Evolutionary conservation across 2,329 filamentous ascomycete genomes (phyloP).

Genomic region (Trichoderma guizhouense): DNA sequence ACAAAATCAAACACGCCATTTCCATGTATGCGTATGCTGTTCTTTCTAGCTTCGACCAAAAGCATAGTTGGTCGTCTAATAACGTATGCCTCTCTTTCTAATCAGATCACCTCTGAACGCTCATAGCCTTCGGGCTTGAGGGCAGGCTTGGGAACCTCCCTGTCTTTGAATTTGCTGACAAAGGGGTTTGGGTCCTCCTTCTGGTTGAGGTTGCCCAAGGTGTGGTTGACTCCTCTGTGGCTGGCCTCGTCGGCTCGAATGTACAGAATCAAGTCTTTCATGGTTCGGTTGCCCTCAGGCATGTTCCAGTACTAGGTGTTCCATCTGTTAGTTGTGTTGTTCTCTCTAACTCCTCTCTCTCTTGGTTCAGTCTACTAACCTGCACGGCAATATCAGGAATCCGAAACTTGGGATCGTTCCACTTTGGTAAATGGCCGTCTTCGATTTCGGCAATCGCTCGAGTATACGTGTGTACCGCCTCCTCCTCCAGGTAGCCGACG

Average conservation of each 20-base stretch:
- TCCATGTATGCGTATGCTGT: background rate
- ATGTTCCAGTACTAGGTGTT: constrained; percentile 76
- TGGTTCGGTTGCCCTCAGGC: constrained; percentile 75
- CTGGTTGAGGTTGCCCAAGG: constrained; percentile 82
- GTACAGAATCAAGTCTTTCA: constrained; percentile 84
- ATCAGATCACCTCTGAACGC: constrained; percentile 70
- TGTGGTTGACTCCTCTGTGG: constrained; percentile 95
- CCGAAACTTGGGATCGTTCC: constrained; percentile 64
- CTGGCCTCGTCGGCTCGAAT: constrained; percentile 86
- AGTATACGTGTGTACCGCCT: constrained; percentile 94
- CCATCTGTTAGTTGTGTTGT: background rate
- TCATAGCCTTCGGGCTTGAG: constrained; percentile 74
- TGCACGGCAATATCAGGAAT: constrained; percentile 86
- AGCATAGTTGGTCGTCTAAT: background rate
- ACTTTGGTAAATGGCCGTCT: constrained; percentile 75
- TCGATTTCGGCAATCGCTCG: constrained; percentile 86
- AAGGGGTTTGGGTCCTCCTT: constrained; percentile 90
- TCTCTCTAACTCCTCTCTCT: background rate
- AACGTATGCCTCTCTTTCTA: background rate
- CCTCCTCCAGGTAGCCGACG: constrained; percentile 95
- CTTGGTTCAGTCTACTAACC: constrained; percentile 25
- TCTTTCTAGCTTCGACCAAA: background rate
- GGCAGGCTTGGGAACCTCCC: constrained; percentile 62
- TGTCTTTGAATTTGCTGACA: constrained; percentile 74
- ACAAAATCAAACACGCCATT: background rate